Base-by-base conservation (phyloP, 176 grass and related monocot species). In the Avena eriantha region DNA sequence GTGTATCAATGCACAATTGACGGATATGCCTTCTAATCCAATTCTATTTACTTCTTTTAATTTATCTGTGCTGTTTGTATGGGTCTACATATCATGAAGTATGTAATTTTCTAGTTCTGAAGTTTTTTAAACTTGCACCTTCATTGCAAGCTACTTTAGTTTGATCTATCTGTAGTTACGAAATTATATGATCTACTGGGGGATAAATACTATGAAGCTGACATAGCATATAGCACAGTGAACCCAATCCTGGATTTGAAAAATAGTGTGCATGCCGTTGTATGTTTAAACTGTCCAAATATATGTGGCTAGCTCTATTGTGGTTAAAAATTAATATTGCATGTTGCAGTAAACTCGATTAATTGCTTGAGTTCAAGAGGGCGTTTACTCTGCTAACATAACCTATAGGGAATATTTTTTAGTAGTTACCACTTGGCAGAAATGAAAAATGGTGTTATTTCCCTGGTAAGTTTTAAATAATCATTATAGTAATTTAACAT, bases 1-100 rank as follows among this genome's bases (percentile, higher is more conserved):
- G 92, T 90, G 43, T 77, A 35, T 80, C 82, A 56, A 39, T 87
- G 48, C 83, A 34, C 35, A 48, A 47, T 78, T 63, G 18, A 35
- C 46, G 21, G 35, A 71, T 36, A 29, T 64, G 10, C 26, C 31
- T 65, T 63, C 56, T 51, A 31, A 41, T 83, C 23, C 11, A 36
- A 57, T 82, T 76, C 21, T 83, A 47, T 79, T 51, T 53, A 53
- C 73, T 31, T 14, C 31, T 10, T 18, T 8, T 3, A 75, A 4
- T 67, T 81, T 23, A 24, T 35, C 31, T 82, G 8, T 82, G 70
- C 15, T 82, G 46, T 69, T 69, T 31, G 19, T 23, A 56, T 2
- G 43, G 41, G 50, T 4, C 50, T 48, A 46, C 53, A 86, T 78
- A 26, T 56, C 26, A 69, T 29, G 45, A 36, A 66, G 73, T 11